Conservation (phyloP, 2,329 filamentous ascomycete genomes). For the Cytospora leucostoma region DNA sequence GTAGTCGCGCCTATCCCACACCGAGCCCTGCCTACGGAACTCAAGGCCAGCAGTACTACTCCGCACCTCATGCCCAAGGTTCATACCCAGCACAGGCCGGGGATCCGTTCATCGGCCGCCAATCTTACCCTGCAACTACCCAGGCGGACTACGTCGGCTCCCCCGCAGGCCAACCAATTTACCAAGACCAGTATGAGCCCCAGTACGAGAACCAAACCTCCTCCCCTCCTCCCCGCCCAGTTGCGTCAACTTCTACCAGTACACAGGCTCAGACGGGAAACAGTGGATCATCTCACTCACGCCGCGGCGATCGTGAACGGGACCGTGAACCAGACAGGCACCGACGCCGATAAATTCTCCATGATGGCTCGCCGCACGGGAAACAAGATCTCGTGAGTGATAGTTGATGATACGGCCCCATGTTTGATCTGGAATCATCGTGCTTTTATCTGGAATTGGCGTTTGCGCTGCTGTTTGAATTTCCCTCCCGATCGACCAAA, state of each 20-base stretch:
- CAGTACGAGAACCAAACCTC: slow-evolving; percentile 26
- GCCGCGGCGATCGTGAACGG: slow-evolving; percentile 25
- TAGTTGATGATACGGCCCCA: slow-evolving; percentile 20
- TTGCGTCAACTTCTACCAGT: slow-evolving; percentile 19
- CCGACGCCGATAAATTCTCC: slow-evolving; percentile 31
- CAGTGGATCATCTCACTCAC: slow-evolving; percentile 26
- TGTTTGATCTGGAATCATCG: slow-evolving; percentile 20
- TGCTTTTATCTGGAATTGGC: slow-evolving; percentile 24
- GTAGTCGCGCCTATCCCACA: slow-evolving; percentile 9
- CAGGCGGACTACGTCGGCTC: slow-evolving; percentile 23
- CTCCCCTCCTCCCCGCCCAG: slow-evolving; percentile 25
- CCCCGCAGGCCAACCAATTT: slow-evolving; percentile 28
- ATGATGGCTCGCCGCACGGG: slow-evolving; percentile 25
- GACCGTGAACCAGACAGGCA: slow-evolving; percentile 20
- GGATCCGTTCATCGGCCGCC: slow-evolving; percentile 60
- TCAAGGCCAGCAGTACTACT: slow-evolving; percentile 33
- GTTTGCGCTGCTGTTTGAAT: slow-evolving; percentile 17
- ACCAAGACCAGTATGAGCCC: slow-evolving; percentile 26
- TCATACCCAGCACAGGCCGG: slow-evolving; percentile 47
- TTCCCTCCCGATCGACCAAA: slow-evolving; percentile 6
- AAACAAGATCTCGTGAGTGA: slow-evolving; percentile 24
- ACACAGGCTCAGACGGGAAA: slow-evolving; percentile 29
- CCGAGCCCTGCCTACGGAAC: slow-evolving; percentile 4
- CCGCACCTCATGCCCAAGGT: slow-evolving; percentile 31
- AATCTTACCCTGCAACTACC: slow-evolving; percentile 47